Evolutionary conservation across 805 yeast species (phyloP).

Genomic region (Lipomyces chichibuensis): DNA sequence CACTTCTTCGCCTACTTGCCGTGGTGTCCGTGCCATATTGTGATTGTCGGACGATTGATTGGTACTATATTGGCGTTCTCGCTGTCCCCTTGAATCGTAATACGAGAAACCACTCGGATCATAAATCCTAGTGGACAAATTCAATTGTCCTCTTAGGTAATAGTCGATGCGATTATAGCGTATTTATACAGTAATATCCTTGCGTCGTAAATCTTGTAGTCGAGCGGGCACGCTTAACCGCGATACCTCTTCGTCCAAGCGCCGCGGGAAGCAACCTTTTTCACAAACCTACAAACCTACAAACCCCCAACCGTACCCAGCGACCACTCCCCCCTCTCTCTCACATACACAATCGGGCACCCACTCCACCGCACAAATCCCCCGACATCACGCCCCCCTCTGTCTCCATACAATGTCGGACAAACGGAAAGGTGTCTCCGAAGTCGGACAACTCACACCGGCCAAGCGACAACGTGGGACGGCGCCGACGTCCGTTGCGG

Average conservation of each 20-base stretch:
- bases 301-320: no score
- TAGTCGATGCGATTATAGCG: background rate
- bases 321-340: no score
- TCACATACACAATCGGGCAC: background rate
- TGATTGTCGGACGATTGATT: background rate
- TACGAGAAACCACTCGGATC: background rate
- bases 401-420: slow-evolving; percentile 16
- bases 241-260: background rate
- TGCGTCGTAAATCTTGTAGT: background rate
- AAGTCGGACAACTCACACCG: background rate
- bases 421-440: slow-evolving; percentile 28
- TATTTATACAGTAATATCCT: background rate
- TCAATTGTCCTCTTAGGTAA: background rate
- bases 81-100: background rate
- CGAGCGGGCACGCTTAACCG: background rate
- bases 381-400: background rate
- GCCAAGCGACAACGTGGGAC: slow-evolving; percentile 19
- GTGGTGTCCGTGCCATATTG: slow-evolving; percentile 44
- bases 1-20: slow-evolving; percentile 76
- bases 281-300: no score
- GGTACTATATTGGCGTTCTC: background rate
- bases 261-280: background rate
- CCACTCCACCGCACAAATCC: background rate
- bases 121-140: background rate
- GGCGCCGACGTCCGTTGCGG: slow-evolving; percentile 25